A percentile compares a stretch with the other conserved stretches of the same genome.
Evolutionary conservation across 805 yeast genomes (phyloP).

Genomic region (Kluyveromyces aestuarii): DNA sequence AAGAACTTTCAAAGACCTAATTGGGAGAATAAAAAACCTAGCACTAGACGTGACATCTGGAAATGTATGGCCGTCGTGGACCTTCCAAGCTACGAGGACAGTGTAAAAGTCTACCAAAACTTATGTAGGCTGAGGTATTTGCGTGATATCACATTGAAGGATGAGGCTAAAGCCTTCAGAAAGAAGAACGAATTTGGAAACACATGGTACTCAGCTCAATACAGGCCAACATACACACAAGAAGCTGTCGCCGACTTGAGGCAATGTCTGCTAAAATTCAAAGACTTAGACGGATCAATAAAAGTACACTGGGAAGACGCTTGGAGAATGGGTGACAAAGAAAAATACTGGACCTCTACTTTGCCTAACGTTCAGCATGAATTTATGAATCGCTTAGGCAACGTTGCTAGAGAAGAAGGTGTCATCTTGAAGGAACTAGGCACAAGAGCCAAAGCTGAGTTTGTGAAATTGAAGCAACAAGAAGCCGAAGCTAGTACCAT

Average conservation of each 20-base stretch:
- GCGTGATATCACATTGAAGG: slow-evolving; percentile 54
- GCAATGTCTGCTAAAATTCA: slow-evolving; percentile 20
- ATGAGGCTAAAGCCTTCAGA: slow-evolving; percentile 59
- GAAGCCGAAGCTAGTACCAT: slow-evolving; percentile 6
- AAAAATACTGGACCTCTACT: slow-evolving; percentile 55
- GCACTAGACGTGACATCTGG: slow-evolving; percentile 81
- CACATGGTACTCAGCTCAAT: slow-evolving; percentile 81
- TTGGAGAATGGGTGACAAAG: slow-evolving; percentile 76
- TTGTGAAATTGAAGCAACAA: slow-evolving; percentile 8
- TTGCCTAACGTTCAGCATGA: slow-evolving; percentile 46
- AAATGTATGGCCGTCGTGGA: slow-evolving; percentile 79
- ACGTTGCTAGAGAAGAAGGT: slow-evolving; percentile 58
- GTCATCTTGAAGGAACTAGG: slow-evolving; percentile 53
- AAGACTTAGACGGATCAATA: slow-evolving; percentile 27
- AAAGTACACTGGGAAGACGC: slow-evolving; percentile 72
- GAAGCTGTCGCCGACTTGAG: slow-evolving; percentile 82
- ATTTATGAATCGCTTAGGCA: slow-evolving; percentile 40
- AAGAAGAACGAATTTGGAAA: slow-evolving; percentile 68
- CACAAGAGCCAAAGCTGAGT: slow-evolving; percentile 21
- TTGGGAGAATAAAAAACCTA: slow-evolving; percentile 81
- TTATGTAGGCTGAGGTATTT: slow-evolving; percentile 63
- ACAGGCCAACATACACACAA: slow-evolving; percentile 81
- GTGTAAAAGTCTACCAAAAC: slow-evolving; percentile 66
- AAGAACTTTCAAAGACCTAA: slow-evolving; percentile 62
- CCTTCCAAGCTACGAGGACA: slow-evolving; percentile 48